Evolutionary conservation across 2,329 filamentous ascomycete genomes (phyloP), one percentile per base, ranked within the genome.

Genomic region (Aureobasidium sp.): DNA sequence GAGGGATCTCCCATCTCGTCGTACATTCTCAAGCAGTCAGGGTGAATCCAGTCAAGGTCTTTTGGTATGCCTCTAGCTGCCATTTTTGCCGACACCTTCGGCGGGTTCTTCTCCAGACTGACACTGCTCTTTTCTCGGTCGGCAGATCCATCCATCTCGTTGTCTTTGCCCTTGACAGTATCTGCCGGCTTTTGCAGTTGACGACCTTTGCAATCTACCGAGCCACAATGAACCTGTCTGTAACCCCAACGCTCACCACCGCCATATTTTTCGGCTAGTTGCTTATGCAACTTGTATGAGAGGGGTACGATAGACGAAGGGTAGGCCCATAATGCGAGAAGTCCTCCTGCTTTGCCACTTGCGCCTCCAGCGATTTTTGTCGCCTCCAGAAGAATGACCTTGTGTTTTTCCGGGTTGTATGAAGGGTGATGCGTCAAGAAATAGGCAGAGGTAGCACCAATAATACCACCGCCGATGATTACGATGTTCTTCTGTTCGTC

Each of bases 261-360:
- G 65, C 83, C 82, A 71, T 97, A 90, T 73, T 96, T 87, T 4
- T 85, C 82, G n/a, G 93, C 89, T 13, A 99, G 80, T 69, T 96
- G 85, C 37, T 85, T 83, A 70, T 97, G 94, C 16, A 97, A 79
- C 52, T 81, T 82, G 75, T 91, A 97, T 62, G 90, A 95, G 45
- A 97, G 78, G 0, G 90, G 90, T 0, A 97, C 93, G 42, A 97
- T 85, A 68, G 84, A 87, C 62, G 79, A 80, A 0, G 94, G 94
- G 70, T 96, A 97, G 0, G 93, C 94, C 91, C 93, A 97, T 16
- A 92, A 79, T 1, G 87, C 94, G 27, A 99, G 81, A 5, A 99
- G 80, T 1, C 94, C 94, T 16, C 94, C 94, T 0, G 94, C 93
- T 76, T 97, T 97, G 44, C 94, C 94, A 9, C 91, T 96, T 41